phyloP scores from a whole-genome alignment of 768 basidiomycete species.

The Cystobasidiopsis lactophilus region DNA sequence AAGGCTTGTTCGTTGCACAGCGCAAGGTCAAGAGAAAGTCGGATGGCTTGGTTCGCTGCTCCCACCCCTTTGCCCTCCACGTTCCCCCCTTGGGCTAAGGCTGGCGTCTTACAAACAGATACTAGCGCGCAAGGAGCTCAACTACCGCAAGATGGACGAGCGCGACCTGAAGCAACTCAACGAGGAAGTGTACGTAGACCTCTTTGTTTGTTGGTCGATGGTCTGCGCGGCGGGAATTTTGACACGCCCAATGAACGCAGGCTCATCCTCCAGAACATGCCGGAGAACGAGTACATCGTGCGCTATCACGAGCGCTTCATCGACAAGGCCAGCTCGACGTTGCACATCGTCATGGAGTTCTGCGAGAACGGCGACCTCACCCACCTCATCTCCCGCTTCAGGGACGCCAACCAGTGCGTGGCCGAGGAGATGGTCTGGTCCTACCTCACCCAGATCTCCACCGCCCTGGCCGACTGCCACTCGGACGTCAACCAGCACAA shows the following conservation, averaged over 20 bases:
- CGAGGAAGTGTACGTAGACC: slow-evolving; percentile 66
- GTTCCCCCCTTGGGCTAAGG: not conserved
- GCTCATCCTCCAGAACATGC: slow-evolving; percentile 84
- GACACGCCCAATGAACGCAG: too few relatives aligned
- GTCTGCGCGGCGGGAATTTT: too few relatives aligned
- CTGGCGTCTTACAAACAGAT: too few relatives aligned
- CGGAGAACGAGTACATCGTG: slow-evolving; percentile 78
- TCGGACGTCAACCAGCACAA: slow-evolving; percentile 13
- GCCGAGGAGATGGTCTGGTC: slow-evolving; percentile 88
- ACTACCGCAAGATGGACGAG: slow-evolving; percentile 92
- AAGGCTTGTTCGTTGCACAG: not conserved
- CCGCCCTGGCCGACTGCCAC: slow-evolving; percentile 81
- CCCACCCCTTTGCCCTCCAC: not conserved
- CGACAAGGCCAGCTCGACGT: slow-evolving; percentile 67
- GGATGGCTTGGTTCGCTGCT: slow-evolving; percentile 4
- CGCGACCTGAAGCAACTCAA: slow-evolving; percentile 91
- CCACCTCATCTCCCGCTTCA: slow-evolving; percentile 43
- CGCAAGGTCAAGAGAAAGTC: not conserved
- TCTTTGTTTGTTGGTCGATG: not conserved
- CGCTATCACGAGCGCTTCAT: slow-evolving; percentile 76
- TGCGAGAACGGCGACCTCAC: slow-evolving; percentile 93
- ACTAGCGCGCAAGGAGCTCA: slow-evolving; percentile 46
- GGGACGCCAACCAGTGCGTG: slow-evolving; percentile 18
- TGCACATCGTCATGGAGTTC: slow-evolving; percentile 98
- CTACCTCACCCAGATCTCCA: slow-evolving; percentile 78